These are phyloP conservation scores for Aspergillus flavus DNA, from an alignment of 2,329 filamentous ascomycete species.

Conservation along the genomic window DNA sequence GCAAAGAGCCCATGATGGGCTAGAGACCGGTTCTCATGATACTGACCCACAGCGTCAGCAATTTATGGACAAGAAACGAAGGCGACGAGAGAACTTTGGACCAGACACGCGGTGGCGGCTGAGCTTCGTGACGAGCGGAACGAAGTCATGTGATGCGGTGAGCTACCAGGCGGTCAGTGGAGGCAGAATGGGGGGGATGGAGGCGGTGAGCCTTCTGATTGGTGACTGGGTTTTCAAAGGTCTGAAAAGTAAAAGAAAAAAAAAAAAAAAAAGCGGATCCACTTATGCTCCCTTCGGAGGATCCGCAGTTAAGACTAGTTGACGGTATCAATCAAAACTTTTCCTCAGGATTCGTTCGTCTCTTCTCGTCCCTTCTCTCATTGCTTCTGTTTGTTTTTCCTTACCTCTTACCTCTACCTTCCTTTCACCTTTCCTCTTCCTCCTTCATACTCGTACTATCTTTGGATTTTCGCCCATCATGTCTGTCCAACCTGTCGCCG, in stretches of 20 bases:
- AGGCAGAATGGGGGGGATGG: background rate
- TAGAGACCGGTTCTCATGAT: constrained; percentile 23
- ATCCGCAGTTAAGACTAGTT: constrained; percentile 8
- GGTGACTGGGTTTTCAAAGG: constrained; percentile 6
- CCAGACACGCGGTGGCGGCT: background rate
- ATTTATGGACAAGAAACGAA: background rate
- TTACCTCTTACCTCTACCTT: constrained; percentile 20
- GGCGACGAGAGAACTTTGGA: background rate
- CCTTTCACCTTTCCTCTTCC: constrained; percentile 18
- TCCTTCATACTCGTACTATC: constrained; percentile 21
- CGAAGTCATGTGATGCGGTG: constrained; percentile 19
- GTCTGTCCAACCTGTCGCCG: constrained; percentile 66
- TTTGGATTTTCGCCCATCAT: constrained; percentile 35
- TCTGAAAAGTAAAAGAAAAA: constrained; percentile 5
- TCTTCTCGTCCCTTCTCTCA: constrained; percentile 12
- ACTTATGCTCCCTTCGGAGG: constrained; percentile 4
- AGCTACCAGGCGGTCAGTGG: background rate
- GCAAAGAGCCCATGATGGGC: constrained; percentile 62
- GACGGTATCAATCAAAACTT: constrained; percentile 23
- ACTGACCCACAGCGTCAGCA: background rate
- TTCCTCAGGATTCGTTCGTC: constrained; percentile 8
- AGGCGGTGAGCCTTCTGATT: constrained; percentile 4
- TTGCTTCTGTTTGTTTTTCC: constrained; percentile 3
- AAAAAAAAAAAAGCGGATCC: constrained; percentile 14
- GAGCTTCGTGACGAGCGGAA: constrained; percentile 8